These are phyloP conservation scores for Trypanosoma caninum DNA, from an alignment of 208 protist species.

Conservation along the genomic window DNA sequence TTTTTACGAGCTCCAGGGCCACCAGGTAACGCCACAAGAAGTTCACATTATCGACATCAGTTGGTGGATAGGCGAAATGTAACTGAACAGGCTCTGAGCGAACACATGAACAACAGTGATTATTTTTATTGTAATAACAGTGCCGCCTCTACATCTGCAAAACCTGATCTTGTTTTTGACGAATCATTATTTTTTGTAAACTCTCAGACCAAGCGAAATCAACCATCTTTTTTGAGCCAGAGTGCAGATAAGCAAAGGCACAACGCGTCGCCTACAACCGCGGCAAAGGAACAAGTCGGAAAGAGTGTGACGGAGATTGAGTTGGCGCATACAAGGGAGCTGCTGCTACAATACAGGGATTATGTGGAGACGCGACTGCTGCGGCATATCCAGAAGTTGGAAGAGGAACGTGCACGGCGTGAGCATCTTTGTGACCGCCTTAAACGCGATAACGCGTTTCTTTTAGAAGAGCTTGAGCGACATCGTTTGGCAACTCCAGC, in stretches of 20 bases:
- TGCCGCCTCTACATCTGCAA: no score
- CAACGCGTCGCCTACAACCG: not conserved
- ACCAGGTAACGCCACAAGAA: no score
- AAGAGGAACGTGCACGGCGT: not conserved
- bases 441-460: constrained; percentile 12
- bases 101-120: not conserved
- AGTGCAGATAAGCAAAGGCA: not conserved
- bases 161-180: no score
- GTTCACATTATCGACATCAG: no score
- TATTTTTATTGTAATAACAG: not conserved
- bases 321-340: constrained; percentile 3
- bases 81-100: no score
- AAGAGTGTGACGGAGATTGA: not conserved
- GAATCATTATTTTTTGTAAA: no score
- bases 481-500: not conserved
- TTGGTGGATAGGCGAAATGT: no score
- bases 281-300: not conserved
- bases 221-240: not conserved
- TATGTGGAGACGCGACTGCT: constrained; percentile 30
- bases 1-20: no score
- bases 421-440: constrained; percentile 11
- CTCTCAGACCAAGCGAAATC: not conserved
- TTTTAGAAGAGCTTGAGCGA: constrained; percentile 7
- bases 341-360: constrained; percentile 21
- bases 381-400: constrained; percentile 16